These are phyloP conservation scores for Termitomyces sp. DNA, from an alignment of 768 basidiomycete species.

Conservation along the genomic window DNA sequence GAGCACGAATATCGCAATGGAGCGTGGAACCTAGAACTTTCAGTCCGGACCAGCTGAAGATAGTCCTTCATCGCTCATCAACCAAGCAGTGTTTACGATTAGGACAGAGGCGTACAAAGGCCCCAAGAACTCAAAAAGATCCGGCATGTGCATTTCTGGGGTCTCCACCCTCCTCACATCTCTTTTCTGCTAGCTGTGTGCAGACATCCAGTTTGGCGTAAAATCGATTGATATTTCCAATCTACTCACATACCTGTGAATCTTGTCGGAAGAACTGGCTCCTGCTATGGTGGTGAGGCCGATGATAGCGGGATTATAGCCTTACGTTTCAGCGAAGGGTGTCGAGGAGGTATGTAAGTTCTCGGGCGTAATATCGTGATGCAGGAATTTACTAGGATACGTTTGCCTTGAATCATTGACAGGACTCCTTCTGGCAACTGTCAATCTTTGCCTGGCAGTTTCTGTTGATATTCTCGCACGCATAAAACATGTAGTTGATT, in stretches of 20 bases:
- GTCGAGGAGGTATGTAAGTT: background rate
- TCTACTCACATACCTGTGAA: conserved; percentile 39
- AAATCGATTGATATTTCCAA: background rate
- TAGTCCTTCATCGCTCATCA: too few relatives aligned
- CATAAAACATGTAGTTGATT: conserved; percentile 50
- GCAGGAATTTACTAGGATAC: conserved; percentile 44
- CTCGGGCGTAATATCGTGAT: background rate
- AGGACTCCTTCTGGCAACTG: too few relatives aligned
- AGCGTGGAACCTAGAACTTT: too few relatives aligned
- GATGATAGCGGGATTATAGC: conserved; percentile 42
- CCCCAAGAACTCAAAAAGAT: too few relatives aligned
- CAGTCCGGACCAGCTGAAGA: too few relatives aligned
- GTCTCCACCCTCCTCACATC: conserved; percentile 50
- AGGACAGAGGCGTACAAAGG: too few relatives aligned
- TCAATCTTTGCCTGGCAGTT: too few relatives aligned
- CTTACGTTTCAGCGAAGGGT: conserved; percentile 44
- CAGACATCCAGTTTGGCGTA: background rate
- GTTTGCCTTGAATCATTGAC: conserved; percentile 21
- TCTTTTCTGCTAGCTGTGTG: conserved; percentile 35
- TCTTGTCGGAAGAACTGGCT: conserved; percentile 37
- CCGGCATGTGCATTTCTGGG: too few relatives aligned
- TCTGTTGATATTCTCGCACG: too few relatives aligned
- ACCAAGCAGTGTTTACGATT: too few relatives aligned
- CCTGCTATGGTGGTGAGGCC: conserved; percentile 43
- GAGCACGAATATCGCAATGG: too few relatives aligned